These are phyloP conservation scores for Parascedosporium putredinis DNA, from an alignment of 2,329 filamentous ascomycete genomes.

Conservation along the genomic window DNA sequence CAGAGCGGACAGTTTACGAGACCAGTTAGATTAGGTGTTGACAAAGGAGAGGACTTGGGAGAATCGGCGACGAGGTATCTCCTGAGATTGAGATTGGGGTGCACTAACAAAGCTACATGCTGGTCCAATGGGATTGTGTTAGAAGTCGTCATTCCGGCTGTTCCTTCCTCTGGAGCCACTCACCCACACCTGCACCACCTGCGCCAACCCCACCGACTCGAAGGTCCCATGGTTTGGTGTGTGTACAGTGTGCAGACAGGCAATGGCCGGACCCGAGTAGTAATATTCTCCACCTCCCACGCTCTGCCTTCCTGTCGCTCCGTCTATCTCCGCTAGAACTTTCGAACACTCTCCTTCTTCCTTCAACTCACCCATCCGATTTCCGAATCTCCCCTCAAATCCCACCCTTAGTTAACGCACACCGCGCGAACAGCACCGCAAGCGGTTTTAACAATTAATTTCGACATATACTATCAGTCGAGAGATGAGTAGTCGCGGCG, in stretches of 20 bases:
- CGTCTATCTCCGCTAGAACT: constrained; percentile 8
- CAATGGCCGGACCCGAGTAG: not conserved
- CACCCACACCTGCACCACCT: not conserved
- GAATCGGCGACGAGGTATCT: too few relatives aligned
- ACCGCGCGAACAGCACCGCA: constrained; percentile 6
- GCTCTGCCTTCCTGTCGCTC: not conserved
- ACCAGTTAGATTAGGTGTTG: too few relatives aligned
- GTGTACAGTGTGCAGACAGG: not conserved
- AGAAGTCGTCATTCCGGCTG: not conserved
- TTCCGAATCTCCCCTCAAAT: not conserved
- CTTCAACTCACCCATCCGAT: constrained; percentile 5
- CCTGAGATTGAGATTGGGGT: too few relatives aligned
- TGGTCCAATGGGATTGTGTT: not conserved
- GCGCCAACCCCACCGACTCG: not conserved
- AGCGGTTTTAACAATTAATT: constrained; percentile 16
- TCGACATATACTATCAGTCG: constrained; percentile 30
- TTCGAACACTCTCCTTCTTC: not conserved
- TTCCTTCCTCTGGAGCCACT: not conserved
- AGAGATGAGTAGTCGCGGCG: constrained; percentile 95
- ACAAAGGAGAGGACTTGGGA: too few relatives aligned
- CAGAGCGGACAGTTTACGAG: not conserved
- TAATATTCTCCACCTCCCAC: constrained; percentile 9
- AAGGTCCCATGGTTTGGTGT: not conserved
- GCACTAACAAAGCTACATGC: not conserved
- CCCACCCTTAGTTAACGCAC: not conserved